Base-by-base conservation (phyloP, 768 basidiomycete genomes). In the Kwoniella botswanensis region DNA sequence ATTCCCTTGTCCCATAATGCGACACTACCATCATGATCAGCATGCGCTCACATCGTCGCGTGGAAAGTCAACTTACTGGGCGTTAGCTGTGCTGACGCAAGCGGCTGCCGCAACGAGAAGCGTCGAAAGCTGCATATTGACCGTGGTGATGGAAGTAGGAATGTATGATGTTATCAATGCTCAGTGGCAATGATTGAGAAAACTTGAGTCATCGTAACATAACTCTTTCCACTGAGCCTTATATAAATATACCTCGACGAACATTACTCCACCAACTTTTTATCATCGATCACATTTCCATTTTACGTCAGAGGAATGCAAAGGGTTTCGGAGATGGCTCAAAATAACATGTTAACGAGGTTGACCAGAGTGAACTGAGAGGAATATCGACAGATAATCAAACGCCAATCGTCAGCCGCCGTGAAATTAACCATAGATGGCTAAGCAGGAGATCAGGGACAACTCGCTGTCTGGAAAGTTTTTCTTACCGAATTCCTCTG, bases 1-100 rank as follows among this genome's bases (percentile, higher is more conserved):
- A 79, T 68, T 35, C 72, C 76, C 50, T 70, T 66, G 70, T 77
- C 65, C 73, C 73, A 79, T n/a, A 76, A 63, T 26, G 75, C 71
- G 52, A 74, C 71, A 67, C 68, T 74, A 63, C 26, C 21, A 55
- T 21, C 15, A 21, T 9, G 57, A 35, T 35, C 7, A 58, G 57
- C 57, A 5, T n/a, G 21, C 2, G 54, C 24, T 18, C 11, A 24
- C 11, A 21, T 21, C 6, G 12, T 58, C 5, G 55, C 6, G 13
- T 4, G 57, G 1, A n/a, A 52, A 22, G 44, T 57, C 3, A 41
- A 71, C 65, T 65, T 52, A 66, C 66, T 67, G 65, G 42, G 70
- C 70, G 24, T 29, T 67, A 35, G 46, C 65, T 18, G 64, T n/a
- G 35, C 53, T 35, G 61, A 64, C 11, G 56, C 50, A 63, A 22